A percentile compares a stretch with the other conserved stretches of the same genome.
phyloP scores from a whole-genome alignment of 2,329 filamentous ascomycete genomes.

The Exophiala spinifera region DNA sequence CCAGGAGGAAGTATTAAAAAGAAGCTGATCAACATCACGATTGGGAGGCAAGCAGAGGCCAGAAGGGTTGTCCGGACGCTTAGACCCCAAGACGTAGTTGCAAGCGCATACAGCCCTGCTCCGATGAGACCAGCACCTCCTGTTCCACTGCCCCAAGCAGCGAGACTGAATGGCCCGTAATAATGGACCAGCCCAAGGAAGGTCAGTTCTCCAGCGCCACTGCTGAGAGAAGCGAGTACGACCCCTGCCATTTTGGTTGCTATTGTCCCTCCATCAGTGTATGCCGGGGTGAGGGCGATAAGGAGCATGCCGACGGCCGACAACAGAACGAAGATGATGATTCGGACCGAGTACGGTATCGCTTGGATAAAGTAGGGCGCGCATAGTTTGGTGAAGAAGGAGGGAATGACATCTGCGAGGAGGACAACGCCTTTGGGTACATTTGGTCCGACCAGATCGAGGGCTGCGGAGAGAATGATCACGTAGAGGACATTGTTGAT shows the following conservation, averaged over 20 bases:
- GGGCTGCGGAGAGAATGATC: slow-evolving; percentile 89
- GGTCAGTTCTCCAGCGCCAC: slow-evolving; percentile 83
- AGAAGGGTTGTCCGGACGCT: slow-evolving; percentile 72
- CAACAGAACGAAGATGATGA: slow-evolving; percentile 69
- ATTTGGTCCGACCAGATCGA: slow-evolving; percentile 84
- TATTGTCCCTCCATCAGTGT: slow-evolving; percentile 58
- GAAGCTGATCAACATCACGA: slow-evolving; percentile 78
- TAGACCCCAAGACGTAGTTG: slow-evolving; percentile 76
- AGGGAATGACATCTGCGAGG: slow-evolving; percentile 86
- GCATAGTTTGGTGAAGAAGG: slow-evolving; percentile 80
- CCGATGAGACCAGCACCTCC: slow-evolving; percentile 85
- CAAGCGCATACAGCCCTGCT: slow-evolving; percentile 79
- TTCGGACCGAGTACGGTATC: slow-evolving; percentile 73
- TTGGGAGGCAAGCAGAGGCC: slow-evolving; percentile 73
- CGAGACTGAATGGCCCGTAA: slow-evolving; percentile 82
- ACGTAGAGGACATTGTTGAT: slow-evolving; percentile 99
- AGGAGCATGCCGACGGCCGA: slow-evolving; percentile 86
- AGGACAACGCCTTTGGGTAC: slow-evolving; percentile 91
- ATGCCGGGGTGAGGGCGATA: slow-evolving; percentile 72
- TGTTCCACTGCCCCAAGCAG: slow-evolving; percentile 89
- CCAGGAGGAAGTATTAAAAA: slow-evolving; percentile 73
- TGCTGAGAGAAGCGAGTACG: slow-evolving; percentile 77
- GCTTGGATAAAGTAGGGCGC: slow-evolving; percentile 92
- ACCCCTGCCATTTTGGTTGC: slow-evolving; percentile 77
- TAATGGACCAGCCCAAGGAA: slow-evolving; percentile 90